These are phyloP conservation scores for Aulographum hederae DNA, from an alignment of 2,329 filamentous ascomycete genomes.

Conservation along the genomic window DNA sequence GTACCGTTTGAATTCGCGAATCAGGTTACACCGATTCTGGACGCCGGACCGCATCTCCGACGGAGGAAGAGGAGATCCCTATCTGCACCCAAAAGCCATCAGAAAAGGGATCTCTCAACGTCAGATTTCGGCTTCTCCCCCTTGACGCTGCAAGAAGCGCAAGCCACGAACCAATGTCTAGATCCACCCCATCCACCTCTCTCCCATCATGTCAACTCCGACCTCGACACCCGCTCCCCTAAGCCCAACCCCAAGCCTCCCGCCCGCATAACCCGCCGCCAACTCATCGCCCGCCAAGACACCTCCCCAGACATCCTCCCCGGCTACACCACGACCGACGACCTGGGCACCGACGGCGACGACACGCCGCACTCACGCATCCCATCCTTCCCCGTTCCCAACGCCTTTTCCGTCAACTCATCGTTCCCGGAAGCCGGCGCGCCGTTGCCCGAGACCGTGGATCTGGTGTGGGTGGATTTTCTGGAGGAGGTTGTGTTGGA, in stretches of 20 bases:
- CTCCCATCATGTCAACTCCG: no score
- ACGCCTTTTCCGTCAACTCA: slow-evolving; percentile 31
- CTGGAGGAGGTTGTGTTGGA: slow-evolving; percentile 17
- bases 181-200: slow-evolving; percentile 30
- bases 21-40: neutral
- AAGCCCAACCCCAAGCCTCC: neutral
- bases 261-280: neutral
- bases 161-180: slow-evolving; percentile 30
- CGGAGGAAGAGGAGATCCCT: slow-evolving; percentile 12
- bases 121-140: slow-evolving; percentile 18
- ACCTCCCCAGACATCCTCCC: slow-evolving; percentile 17
- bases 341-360: slow-evolving; percentile 38
- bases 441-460: slow-evolving; percentile 26
- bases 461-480: slow-evolving; percentile 36
- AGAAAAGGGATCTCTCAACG: slow-evolving; percentile 11
- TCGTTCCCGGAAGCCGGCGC: slow-evolving; percentile 27
- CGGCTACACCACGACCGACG: slow-evolving; percentile 37
- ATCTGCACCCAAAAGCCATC: slow-evolving; percentile 2
- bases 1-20: slow-evolving; percentile 24
- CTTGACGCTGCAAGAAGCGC: slow-evolving; percentile 14
- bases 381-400: slow-evolving; percentile 27
- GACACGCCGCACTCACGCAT: slow-evolving; percentile 34
- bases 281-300: no score
- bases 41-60: neutral
- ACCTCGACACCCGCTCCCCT: slow-evolving; percentile 10